Base-by-base conservation (phyloP, 2,329 filamentous ascomycete species). In the Pseudogymnoascus sp. region DNA sequence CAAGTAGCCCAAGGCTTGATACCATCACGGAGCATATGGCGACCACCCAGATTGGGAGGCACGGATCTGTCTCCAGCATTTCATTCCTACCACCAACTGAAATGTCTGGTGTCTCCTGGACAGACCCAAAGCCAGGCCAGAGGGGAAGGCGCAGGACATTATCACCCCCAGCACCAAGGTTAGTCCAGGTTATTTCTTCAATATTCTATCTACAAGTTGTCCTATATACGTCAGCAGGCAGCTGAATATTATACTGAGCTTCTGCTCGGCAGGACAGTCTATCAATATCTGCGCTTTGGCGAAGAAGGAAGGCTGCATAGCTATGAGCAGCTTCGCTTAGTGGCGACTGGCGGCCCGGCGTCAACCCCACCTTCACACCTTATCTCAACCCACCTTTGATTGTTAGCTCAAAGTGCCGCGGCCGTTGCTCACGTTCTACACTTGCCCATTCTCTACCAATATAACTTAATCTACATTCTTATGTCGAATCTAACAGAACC, bases 131-230 rank as follows among this genome's bases (percentile, higher is more conserved):
- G 50, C 63, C 14, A 67, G 61, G 53, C 38, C 56, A 35, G n/a
- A 59, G 22, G 65, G 66, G 31, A 19, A 65, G 68, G 26, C 60
- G 68, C 59, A 66, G 74, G 67, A 71, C 72, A 61, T 70, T 71
- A 22, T 76, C 72, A 56, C 76, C 76, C 62, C 76, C 76, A 63
- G 75, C 75, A 50, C 68, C 72, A 61, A 64, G 70, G 74, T 75
- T 69, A 72, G 73, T 71, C 12, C 33, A 59, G n/a, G 12, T 63
- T 60, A 28, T 50, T 60, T 62, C 53, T 63, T 59, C 28, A 33
- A 33, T 19, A 33, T 56, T 56, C 2, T 33, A 33, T 56, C 28
- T 56, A 22, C 50, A 33, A 33, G 26, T 19, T 33, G 28, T 33
- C 50, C 50, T 56, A 12, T 33, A 31, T 33, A 56, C n/a, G 26